Percentiles rank a stretch among this genome's conserved stretches.
phyloP scores from a whole-genome alignment of 2,329 filamentous ascomycete genomes.

The Cladosporium velox region DNA sequence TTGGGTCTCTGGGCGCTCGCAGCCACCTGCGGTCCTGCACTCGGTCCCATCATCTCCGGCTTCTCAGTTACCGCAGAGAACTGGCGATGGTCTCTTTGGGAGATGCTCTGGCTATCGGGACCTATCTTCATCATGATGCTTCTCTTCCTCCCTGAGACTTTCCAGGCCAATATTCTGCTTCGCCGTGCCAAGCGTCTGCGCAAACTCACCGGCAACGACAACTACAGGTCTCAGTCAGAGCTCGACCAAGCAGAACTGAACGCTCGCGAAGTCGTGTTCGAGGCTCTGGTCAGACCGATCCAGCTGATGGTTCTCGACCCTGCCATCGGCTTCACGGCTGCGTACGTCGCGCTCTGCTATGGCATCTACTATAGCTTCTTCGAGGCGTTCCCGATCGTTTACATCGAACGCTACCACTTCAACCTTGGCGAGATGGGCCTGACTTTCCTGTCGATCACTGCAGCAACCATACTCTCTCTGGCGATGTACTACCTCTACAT shows the following conservation, averaged over 20 bases:
- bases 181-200: slow-evolving; percentile 63
- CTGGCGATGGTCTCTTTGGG: slow-evolving; percentile 65
- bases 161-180: slow-evolving; percentile 58
- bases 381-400: slow-evolving; percentile 67
- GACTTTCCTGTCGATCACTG: slow-evolving; percentile 61
- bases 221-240: slow-evolving; percentile 63
- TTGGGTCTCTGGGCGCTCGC: slow-evolving; percentile 61
- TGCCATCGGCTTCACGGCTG: slow-evolving; percentile 61
- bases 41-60: slow-evolving; percentile 62
- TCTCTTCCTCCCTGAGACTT: slow-evolving; percentile 64
- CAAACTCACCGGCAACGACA: slow-evolving; percentile 58
- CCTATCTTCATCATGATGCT: slow-evolving; percentile 61
- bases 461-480: slow-evolving; percentile 58
- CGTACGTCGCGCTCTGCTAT: slow-evolving; percentile 65
- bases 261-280: slow-evolving; percentile 49
- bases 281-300: slow-evolving; percentile 63
- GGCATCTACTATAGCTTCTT: slow-evolving; percentile 64
- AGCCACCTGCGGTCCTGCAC: slow-evolving; percentile 53
- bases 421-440: slow-evolving; percentile 59
- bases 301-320: slow-evolving; percentile 51
- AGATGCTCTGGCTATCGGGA: slow-evolving; percentile 61
- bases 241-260: slow-evolving; percentile 62
- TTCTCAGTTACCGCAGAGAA: slow-evolving; percentile 57
- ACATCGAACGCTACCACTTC: slow-evolving; percentile 61
- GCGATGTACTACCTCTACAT: slow-evolving; percentile 31